Base-by-base conservation (phyloP, 1,139 yeast species). In the Hanseniaspora sp. region DNA sequence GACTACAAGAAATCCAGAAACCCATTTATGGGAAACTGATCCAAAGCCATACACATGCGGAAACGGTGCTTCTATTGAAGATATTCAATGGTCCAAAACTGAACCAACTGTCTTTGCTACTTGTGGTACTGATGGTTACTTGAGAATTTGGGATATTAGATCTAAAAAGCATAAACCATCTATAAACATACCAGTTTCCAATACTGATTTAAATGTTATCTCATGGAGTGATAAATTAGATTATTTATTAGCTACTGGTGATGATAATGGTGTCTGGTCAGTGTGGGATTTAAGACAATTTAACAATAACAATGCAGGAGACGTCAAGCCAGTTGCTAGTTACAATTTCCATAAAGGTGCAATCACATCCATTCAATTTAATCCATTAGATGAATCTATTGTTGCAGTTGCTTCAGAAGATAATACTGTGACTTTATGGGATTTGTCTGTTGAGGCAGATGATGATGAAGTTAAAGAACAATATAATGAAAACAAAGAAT, bases 281-380 rank as follows among this genome's bases (percentile, higher is more conserved):
- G 94, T 92, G 44, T 92, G 99, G 98, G 99, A 92, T 72, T 75
- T 92, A 70, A 83, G 98, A 67, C 84, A 79, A 62, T 88, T 94
- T 71, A 78, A 79, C 59, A 78, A 79, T 51, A 70, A 72, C 46
- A 58, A 66, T 35, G 71, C 74, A 48, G 69, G 77, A 29, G 65
- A 70, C 31, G 86, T 88, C 11, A 71, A 80, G 17, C 94, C 95
- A 15, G 96, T 90, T 35, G 97, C 96, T 8, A 83, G 84, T 62
- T 92, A 92, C 66, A 87, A 85, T 63, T 94, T 92, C 86, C 98
- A 94, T 72, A 86, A 86, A 68, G 79, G 94, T 49, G 85, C 98
- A 33, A 78, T 92, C 63, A 94, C 98, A 1, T 83, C 96, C 4
- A 87, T 92, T 60, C 85, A 94, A 57, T 92, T 92, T 74, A 90